These are phyloP conservation scores for Wickerhamomyces sp. DNA, from an alignment of 1,139 yeast genomes.

Conservation along the genomic window DNA sequence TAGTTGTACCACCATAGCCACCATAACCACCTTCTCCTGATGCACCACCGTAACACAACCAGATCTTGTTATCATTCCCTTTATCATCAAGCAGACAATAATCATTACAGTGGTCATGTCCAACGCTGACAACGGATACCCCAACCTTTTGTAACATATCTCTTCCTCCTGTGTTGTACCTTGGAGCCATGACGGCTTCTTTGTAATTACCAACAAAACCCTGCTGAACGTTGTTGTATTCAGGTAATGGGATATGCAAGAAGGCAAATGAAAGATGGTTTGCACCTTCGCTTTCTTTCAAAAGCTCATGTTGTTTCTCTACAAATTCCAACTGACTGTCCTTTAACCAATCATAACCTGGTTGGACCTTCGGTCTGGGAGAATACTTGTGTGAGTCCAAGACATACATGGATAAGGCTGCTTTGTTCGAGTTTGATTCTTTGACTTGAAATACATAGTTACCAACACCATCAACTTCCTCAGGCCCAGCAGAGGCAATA, in stretches of 20 bases:
- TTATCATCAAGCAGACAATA: constrained; percentile 58
- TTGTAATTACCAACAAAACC: constrained; percentile 52
- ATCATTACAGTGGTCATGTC: constrained; percentile 95
- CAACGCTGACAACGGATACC: constrained; percentile 70
- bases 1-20: constrained; percentile 78
- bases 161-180: constrained; percentile 61
- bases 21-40: constrained; percentile 94
- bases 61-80: constrained; percentile 40
- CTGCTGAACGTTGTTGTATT: constrained; percentile 45
- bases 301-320: constrained; percentile 33
- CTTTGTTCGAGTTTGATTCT: constrained; percentile 39
- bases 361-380: constrained; percentile 53
- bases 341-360: constrained; percentile 86
- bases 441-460: constrained; percentile 59
- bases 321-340: constrained; percentile 65
- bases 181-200: constrained; percentile 80
- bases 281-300: constrained; percentile 33
- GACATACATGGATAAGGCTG: constrained; percentile 56
- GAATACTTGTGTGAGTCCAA: constrained; percentile 80
- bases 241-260: constrained; percentile 90
- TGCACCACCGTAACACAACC: constrained; percentile 95
- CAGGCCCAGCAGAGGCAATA: constrained; percentile 57
- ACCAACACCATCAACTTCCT: constrained; percentile 68
- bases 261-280: constrained; percentile 75
- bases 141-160: constrained; percentile 54